Evolutionary conservation across 345 rosid species (phyloP).

Genomic region (Draba incana): DNA sequence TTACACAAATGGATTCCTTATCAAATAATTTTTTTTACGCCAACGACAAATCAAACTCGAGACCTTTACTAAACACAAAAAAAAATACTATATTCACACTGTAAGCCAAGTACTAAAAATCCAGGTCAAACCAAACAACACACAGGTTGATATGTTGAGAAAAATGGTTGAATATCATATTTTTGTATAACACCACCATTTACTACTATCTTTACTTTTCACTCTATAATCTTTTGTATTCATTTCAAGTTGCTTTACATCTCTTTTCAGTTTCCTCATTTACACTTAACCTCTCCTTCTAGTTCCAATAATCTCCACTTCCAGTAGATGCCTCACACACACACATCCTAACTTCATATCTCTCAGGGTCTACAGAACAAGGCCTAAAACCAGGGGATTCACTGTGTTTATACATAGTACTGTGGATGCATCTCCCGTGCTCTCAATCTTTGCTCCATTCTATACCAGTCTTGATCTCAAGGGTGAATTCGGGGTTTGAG

Average conservation of each 20-base stretch:
- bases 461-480: slow-evolving; percentile 62
- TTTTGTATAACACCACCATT: slow-evolving; percentile 33
- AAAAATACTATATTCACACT: slow-evolving; percentile 15
- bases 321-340: slow-evolving; percentile 19
- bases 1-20: too few species aligned
- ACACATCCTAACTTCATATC: slow-evolving; percentile 22
- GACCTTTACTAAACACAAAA: too few species aligned
- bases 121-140: background rate
- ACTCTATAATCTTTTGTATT: slow-evolving; percentile 34
- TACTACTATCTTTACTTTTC: slow-evolving; percentile 33
- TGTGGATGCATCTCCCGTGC: slow-evolving; percentile 1
- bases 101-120: background rate
- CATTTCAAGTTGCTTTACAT: slow-evolving; percentile 38
- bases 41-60: too few species aligned
- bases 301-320: slow-evolving; percentile 35
- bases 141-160: slow-evolving; percentile 5
- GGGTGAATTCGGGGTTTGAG: slow-evolving; percentile 54
- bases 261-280: background rate
- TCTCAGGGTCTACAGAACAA: slow-evolving; percentile 13
- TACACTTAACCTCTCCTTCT: slow-evolving; percentile 15
- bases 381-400: slow-evolving; percentile 12
- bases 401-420: slow-evolving; percentile 24
- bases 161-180: slow-evolving; percentile 29
- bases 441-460: slow-evolving; percentile 24
- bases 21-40: too few species aligned